These are phyloP conservation scores for Euphorbia lathyris DNA, from an alignment of 345 rosid species.

Conservation along the genomic window DNA sequence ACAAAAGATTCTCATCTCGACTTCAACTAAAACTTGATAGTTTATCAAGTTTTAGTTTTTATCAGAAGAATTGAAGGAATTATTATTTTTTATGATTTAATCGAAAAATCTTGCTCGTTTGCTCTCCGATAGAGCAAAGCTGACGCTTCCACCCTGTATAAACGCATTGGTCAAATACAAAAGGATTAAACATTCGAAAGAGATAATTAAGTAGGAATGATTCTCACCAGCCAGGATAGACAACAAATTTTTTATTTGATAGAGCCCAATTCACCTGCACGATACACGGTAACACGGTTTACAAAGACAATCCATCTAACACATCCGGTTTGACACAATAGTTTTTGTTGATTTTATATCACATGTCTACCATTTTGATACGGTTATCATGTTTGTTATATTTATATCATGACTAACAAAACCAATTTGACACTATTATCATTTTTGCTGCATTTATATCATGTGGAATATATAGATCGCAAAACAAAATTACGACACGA, in stretches of 20 bases:
- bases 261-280: constrained; percentile 95
- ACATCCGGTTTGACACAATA: too few relatives aligned
- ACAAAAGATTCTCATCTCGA: background rate
- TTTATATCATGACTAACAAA: too few relatives aligned
- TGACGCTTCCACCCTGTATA: constrained; percentile 97
- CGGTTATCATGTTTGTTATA: too few relatives aligned
- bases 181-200: background rate
- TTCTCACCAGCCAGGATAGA: constrained; percentile 94
- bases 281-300: constrained; percentile 25
- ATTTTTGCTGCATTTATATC: too few relatives aligned
- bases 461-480: too few relatives aligned
- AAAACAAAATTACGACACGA: too few relatives aligned
- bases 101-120: constrained; percentile 75
- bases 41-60: constrained; percentile 33
- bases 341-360: too few relatives aligned
- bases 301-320: too few relatives aligned
- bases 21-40: constrained; percentile 20
- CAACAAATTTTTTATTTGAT: constrained; percentile 71
- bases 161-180: constrained; percentile 2
- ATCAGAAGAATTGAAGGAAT: constrained; percentile 20
- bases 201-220: constrained; percentile 4
- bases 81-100: constrained; percentile 54
- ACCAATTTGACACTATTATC: too few relatives aligned
- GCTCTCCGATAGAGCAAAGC: constrained; percentile 96
- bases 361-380: too few relatives aligned